Conservation (phyloP, 2,329 filamentous ascomycete genomes). For the Penicillium griseofulvum region DNA sequence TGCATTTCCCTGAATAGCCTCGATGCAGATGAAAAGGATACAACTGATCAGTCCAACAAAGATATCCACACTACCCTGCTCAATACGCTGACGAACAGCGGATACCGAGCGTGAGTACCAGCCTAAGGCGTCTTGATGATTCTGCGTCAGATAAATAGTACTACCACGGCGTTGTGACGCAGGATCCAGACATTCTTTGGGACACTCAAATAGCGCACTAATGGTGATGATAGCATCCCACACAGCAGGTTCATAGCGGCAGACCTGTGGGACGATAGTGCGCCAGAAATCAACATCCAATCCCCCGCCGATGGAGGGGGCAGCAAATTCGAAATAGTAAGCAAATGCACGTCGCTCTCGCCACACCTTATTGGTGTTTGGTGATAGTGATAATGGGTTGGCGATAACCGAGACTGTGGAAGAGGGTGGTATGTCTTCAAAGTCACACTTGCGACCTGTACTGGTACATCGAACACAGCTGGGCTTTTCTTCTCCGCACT, state of each 20-base stretch:
- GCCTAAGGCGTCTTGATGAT: constrained; percentile 26
- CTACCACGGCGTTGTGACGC: background rate
- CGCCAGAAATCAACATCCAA: constrained; percentile 39
- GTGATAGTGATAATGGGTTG: constrained; percentile 17
- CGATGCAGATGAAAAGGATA: constrained; percentile 36
- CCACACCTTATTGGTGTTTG: constrained; percentile 27
- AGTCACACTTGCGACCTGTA: constrained; percentile 35
- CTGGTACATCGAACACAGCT: constrained; percentile 31
- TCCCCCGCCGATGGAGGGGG: constrained; percentile 31
- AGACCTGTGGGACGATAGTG: constrained; percentile 36
- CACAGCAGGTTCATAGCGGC: constrained; percentile 36
- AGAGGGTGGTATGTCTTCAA: constrained; percentile 14
- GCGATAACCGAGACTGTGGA: background rate
- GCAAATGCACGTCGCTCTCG: constrained; percentile 40
- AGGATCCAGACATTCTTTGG: constrained; percentile 17
- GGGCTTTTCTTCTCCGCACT: constrained; percentile 38
- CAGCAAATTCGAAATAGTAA: constrained; percentile 37
- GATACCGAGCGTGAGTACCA: constrained; percentile 36
- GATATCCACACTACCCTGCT: constrained; percentile 22
- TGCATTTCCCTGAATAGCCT: constrained; percentile 25
- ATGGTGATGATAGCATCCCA: constrained; percentile 41
- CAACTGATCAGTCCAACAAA: constrained; percentile 34
- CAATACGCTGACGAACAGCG: constrained; percentile 25
- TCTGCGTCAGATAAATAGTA: constrained; percentile 10
- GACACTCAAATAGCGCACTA: constrained; percentile 35